phyloP scores from a whole-genome alignment of 352 stramenopile genomes.

The Phytopythium aichiense region DNA sequence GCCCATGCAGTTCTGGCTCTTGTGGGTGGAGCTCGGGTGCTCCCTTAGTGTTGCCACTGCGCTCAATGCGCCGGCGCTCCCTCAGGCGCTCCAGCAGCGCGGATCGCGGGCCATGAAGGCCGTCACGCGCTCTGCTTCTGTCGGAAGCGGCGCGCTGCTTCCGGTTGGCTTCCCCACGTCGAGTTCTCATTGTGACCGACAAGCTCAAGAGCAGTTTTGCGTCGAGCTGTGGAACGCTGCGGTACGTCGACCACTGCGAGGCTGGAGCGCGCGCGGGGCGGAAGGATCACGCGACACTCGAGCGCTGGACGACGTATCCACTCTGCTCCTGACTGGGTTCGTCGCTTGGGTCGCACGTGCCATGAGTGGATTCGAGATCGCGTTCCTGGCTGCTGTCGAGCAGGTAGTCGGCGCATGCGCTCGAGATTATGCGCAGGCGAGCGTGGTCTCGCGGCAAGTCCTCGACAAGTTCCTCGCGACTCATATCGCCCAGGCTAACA shows the following conservation, averaged over 20 bases:
- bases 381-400: conserved; percentile 29
- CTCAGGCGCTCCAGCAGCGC: neutral
- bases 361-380: conserved; percentile 31
- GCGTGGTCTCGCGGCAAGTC: neutral
- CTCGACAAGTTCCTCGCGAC: neutral
- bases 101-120: neutral
- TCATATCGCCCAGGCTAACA: neutral
- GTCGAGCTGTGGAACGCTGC: conserved; percentile 19
- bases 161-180: conserved; percentile 14
- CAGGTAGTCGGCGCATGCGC: conserved; percentile 17
- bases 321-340: conserved; percentile 15
- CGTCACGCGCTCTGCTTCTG: neutral
- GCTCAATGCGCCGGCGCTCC: neutral
- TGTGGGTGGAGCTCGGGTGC: conserved; percentile 28
- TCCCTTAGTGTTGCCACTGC: conserved; percentile 14
- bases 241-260: conserved; percentile 14
- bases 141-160: neutral
- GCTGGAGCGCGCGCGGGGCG: conserved; percentile 4
- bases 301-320: neutral
- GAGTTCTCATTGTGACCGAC: conserved; percentile 14
- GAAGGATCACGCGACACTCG: neutral
- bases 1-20: conserved; percentile 18
- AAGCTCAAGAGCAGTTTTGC: conserved; percentile 20
- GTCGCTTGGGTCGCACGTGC: conserved; percentile 22
- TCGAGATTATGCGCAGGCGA: neutral